Evolutionary conservation across 2,329 filamentous ascomycete genomes (phyloP).

Genomic region (Alternaria sp.): DNA sequence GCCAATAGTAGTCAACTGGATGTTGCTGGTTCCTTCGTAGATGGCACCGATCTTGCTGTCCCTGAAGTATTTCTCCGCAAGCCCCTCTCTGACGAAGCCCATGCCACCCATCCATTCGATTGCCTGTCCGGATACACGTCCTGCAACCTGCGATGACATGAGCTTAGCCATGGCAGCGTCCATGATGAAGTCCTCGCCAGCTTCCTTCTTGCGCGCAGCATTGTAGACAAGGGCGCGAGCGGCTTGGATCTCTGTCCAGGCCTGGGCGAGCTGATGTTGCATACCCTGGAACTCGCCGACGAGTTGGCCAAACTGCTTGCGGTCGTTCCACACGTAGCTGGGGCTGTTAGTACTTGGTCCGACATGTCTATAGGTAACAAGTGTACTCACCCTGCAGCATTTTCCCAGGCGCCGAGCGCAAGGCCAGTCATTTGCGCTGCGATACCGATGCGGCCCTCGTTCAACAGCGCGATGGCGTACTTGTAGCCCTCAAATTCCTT

Average conservation of each 20-base stretch:
- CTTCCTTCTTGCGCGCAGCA: conserved; percentile 96
- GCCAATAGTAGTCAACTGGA: conserved; percentile 75
- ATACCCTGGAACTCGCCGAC: conserved; percentile 98
- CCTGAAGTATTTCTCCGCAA: conserved; percentile 97
- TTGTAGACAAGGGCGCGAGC: conserved; percentile 95
- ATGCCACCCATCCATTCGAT: conserved; percentile 99
- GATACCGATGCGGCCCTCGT: conserved; percentile 97
- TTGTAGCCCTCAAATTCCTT: conserved; percentile 95
- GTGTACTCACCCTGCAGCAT: conserved; percentile 76
- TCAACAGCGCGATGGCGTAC: conserved; percentile 92
- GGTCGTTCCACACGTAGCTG: conserved; percentile 96
- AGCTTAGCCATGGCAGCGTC: conserved; percentile 99
- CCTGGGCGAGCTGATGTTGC: conserved; percentile 98
- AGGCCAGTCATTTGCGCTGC: conserved; percentile 98
- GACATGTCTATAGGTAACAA: not conserved
- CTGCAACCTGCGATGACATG: conserved; percentile 91
- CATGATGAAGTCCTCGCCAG: conserved; percentile 90
- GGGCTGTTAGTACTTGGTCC: conserved; percentile 17
- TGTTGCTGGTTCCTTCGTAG: conserved; percentile 89
- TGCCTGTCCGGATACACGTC: conserved; percentile 82
- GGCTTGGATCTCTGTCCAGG: conserved; percentile 91
- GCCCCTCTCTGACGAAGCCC: conserved; percentile 95
- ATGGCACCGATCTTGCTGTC: conserved; percentile 99
- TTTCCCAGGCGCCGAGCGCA: conserved; percentile 92
- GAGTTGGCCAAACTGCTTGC: conserved; percentile 92